Conservation (phyloP, 106 monocot species). For the Hemerocallis citrina region DNA sequence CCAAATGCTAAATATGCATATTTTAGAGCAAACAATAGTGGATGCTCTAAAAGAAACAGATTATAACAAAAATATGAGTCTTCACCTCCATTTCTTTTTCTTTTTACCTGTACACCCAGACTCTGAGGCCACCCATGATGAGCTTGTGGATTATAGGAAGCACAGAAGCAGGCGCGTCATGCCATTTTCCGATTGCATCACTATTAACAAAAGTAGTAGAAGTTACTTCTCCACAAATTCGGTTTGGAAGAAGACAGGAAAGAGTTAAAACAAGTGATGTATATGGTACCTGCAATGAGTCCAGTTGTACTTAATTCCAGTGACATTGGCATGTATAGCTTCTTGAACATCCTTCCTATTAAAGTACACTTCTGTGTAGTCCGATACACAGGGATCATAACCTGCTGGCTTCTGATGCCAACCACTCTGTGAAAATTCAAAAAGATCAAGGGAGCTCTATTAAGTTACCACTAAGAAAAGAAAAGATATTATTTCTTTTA, state of each 20-base stretch:
- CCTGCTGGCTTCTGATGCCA: slow-evolving; percentile 49
- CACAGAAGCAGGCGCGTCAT: slow-evolving; percentile 22
- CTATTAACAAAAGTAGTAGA: slow-evolving; percentile 24
- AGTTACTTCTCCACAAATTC: no score
- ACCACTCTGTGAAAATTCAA: slow-evolving; percentile 26
- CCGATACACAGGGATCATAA: slow-evolving; percentile 19
- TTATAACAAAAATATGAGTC: neutral
- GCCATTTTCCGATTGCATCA: slow-evolving; percentile 15
- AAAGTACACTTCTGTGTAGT: slow-evolving; percentile 12
- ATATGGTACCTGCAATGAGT: slow-evolving; percentile 35
- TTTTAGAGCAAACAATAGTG: no score
- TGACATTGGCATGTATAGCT: slow-evolving; percentile 28
- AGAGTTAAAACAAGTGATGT: slow-evolving; percentile 34
- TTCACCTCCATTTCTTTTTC: neutral
- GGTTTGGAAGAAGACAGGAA: no score
- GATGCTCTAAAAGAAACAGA: no score
- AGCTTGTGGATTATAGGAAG: slow-evolving; percentile 64
- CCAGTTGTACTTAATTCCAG: slow-evolving; percentile 20
- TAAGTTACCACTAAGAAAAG: no score
- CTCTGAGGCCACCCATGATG: slow-evolving; percentile 55
- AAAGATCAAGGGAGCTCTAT: no score
- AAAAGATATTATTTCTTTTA: no score
- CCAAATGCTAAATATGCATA: no score
- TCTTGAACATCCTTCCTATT: slow-evolving; percentile 28
- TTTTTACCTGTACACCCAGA: slow-evolving; percentile 86